Evolutionary conservation across 306 rosid species (phyloP).

Genomic region (Hylodesmum podocarpum): DNA sequence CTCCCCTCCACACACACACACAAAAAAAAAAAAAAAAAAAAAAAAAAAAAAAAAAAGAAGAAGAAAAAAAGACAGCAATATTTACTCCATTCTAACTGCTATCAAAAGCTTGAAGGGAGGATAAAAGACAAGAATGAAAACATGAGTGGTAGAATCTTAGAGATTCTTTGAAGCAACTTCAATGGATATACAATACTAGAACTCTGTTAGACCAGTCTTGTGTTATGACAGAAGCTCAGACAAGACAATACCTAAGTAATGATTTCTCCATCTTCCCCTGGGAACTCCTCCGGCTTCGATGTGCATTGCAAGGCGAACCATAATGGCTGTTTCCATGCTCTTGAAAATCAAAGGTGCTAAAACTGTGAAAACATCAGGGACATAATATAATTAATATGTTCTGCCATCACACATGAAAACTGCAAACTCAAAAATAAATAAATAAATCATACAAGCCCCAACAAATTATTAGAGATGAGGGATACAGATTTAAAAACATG

Average conservation of each 20-base stretch:
- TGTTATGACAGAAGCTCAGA: neutral
- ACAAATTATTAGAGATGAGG: neutral
- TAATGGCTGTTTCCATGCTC: constrained; percentile 77
- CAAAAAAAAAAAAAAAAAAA: too few species aligned
- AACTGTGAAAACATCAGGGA: constrained; percentile 48
- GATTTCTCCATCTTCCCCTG: constrained; percentile 99
- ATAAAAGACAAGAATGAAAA: constrained; percentile 9
- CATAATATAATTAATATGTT: neutral
- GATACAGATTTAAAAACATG: neutral
- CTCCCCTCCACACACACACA: too few species aligned
- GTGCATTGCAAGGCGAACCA: constrained; percentile 65
- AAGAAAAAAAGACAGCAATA: neutral
- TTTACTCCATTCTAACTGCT: constrained; percentile 6
- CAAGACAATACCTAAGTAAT: constrained; percentile 66
- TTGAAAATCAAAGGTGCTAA: constrained; percentile 70
- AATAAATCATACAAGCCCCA: neutral
- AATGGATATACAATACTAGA: neutral
- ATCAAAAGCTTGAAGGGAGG: neutral
- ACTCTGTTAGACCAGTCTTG: neutral
- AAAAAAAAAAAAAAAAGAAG: too few species aligned
- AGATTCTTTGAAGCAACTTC: neutral
- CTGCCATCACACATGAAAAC: neutral
- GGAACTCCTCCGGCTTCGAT: constrained; percentile 64
- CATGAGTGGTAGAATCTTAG: neutral
- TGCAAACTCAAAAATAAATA: neutral